These are phyloP conservation scores for Astrothelium macrocarpum DNA, from an alignment of 495 filamentous ascomycete genomes.

Conservation along the genomic window DNA sequence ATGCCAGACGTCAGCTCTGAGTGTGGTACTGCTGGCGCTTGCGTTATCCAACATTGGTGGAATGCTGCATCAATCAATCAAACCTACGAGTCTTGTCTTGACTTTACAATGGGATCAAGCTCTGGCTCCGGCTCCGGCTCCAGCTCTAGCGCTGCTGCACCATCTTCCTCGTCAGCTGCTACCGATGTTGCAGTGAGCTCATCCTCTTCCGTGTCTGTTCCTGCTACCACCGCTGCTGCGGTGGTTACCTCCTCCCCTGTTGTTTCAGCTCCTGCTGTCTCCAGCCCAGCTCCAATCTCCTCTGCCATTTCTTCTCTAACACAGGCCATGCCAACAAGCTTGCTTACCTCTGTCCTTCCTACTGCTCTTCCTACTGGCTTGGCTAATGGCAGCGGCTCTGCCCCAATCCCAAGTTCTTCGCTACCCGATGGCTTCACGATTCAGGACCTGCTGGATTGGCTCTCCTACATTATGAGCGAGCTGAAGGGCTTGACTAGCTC, in stretches of 20 bases:
- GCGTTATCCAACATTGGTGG: conserved; percentile 65
- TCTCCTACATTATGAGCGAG: not conserved
- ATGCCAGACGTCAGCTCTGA: conserved; percentile 51
- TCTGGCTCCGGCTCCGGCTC: conserved; percentile 29
- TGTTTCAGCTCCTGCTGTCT: not conserved
- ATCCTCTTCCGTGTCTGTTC: not conserved
- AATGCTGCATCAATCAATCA: conserved; percentile 54
- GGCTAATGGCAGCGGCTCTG: not conserved
- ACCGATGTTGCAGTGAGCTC: not conserved
- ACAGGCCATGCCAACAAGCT: not conserved
- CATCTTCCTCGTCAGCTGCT: conserved; percentile 7
- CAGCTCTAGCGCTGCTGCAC: conserved; percentile 29
- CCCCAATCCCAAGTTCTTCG: not conserved
- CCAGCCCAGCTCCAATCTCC: not conserved
- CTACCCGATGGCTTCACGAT: not conserved
- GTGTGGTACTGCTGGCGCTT: conserved; percentile 52
- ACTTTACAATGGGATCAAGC: conserved; percentile 47
- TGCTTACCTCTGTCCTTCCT: not conserved
- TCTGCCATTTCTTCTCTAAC: not conserved
- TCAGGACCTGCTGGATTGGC: not conserved
- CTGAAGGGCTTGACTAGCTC: not conserved
- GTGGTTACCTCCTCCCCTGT: not conserved
- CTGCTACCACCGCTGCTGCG: conserved; percentile 11
- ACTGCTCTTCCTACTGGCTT: not conserved
- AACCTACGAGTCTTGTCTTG: conserved; percentile 65